Evolutionary conservation across 495 filamentous ascomycete species (phyloP).

Genomic region (Pseudoneurospora amorphoporcata): DNA sequence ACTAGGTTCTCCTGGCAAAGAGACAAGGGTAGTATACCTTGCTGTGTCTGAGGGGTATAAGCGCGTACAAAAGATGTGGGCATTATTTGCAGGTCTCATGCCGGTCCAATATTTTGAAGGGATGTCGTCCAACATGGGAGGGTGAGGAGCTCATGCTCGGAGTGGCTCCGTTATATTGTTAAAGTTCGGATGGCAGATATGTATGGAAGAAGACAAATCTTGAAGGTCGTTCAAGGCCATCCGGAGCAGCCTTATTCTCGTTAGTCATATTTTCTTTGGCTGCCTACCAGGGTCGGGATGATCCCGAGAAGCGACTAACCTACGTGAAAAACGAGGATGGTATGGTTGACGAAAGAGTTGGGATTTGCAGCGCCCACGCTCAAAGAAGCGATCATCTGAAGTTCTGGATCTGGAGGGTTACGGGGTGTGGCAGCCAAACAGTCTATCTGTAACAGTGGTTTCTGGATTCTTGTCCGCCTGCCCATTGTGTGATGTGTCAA

Average conservation of each 20-base stretch:
- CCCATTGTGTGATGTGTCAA: background rate
- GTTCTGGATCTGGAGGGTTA: background rate
- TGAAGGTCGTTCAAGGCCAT: background rate
- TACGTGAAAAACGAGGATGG: background rate
- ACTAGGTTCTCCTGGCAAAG: background rate
- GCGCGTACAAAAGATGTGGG: too few relatives aligned
- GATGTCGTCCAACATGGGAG: too few relatives aligned
- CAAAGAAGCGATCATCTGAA: background rate
- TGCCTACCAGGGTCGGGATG: background rate
- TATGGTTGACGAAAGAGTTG: background rate
- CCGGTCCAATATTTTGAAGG: too few relatives aligned
- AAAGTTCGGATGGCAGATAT: too few relatives aligned
- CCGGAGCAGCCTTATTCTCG: background rate
- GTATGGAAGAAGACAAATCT: too few relatives aligned
- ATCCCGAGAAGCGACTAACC: background rate
- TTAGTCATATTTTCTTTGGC: background rate
- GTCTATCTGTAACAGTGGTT: background rate
- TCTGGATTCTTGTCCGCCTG: background rate
- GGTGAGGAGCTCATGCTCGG: too few relatives aligned
- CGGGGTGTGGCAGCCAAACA: background rate
- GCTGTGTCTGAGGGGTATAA: background rate
- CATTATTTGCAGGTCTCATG: too few relatives aligned
- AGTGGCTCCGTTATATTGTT: too few relatives aligned
- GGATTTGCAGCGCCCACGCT: background rate
- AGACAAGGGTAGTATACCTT: background rate